phyloP scores from a whole-genome alignment of 1,284 basidiomycete species.

The Rhodotorula sp. region DNA sequence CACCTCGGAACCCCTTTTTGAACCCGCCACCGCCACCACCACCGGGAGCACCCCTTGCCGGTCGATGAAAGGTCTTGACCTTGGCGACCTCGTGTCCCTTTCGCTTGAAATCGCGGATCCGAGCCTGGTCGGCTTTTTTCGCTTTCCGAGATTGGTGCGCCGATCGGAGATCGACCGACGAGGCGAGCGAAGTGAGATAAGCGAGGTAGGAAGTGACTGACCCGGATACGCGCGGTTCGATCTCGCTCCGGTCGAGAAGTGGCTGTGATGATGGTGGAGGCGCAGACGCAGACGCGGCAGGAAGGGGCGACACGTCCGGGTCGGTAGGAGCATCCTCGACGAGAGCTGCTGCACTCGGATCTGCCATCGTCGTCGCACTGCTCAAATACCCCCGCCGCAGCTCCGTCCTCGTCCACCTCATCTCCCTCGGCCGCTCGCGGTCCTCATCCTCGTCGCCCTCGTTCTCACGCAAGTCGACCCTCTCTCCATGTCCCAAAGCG shows the following conservation, averaged over 20 bases:
- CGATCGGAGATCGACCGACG: constrained; percentile 31
- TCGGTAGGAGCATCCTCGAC: neutral
- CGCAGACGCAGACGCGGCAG: neutral
- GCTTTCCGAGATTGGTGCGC: constrained; percentile 42
- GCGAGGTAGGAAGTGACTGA: constrained; percentile 6
- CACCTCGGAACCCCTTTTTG: neutral
- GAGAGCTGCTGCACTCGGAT: too few relatives aligned
- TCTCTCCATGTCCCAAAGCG: constrained; percentile 14
- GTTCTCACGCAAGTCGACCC: constrained; percentile 25
- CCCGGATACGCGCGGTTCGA: constrained; percentile 6
- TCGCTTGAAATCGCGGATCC: constrained; percentile 35
- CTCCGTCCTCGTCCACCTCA: constrained; percentile 15
- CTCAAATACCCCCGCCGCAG: constrained; percentile 15
- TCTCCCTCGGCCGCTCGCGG: constrained; percentile 15
- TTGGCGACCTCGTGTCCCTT: constrained; percentile 23
- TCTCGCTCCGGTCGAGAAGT: neutral
- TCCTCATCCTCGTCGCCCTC: constrained; percentile 8
- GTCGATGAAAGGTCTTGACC: constrained; percentile 2
- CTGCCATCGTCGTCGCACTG: neutral
- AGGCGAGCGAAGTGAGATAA: constrained; percentile 14
- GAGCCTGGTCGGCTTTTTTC: constrained; percentile 30
- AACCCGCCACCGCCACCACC: neutral
- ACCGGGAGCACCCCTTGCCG: neutral
- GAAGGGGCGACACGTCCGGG: neutral
- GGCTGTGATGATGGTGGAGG: neutral